Base-by-base conservation (phyloP, 129 eudicot genomes). In the Chrysanthemum seticuspe region DNA sequence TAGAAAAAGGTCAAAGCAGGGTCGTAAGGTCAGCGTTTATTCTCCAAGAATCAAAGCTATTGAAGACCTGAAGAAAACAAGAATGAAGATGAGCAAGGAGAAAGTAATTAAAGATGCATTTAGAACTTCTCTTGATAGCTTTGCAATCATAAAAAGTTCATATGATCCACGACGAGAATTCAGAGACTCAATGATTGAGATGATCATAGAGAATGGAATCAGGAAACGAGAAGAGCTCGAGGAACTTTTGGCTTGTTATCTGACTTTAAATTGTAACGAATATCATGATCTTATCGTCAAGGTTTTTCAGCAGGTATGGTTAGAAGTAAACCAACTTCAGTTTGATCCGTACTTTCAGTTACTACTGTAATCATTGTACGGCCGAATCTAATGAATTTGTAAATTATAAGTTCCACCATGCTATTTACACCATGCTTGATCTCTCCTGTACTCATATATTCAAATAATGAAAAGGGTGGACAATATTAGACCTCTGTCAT, bases 181-280 rank as follows among this genome's bases (percentile, higher is more conserved):
- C 25, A 80, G 85, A 68, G 83, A 87, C 27, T 92, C 97, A 2
- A 92, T 92, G 97, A 62, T 84, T 3, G 94, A 89, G 76, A 89
- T 89, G 98, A 92, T 92, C 69, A 75, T 62, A 27, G 87, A 81
- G 81, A 83, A 85, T 13, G 85, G 86, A 34, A 85, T 92, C 27
- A 68, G 51, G 65, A 60, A 51, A 54, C 78, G 88, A 23, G 83
- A 83, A 13, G 91, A 89, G 60, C 89, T 92, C 9, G 95, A 92
- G 71, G 91, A 92, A 34, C 89, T 92, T 27, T 79, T 92, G 84
- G 88, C 85, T 15, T 92, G 98, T 79, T 92, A 89, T 78, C 68
- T 92, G 10, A 85, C 84, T 10, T 59, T 85, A 13, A 92, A 92
- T 52, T 80, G 68, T 45, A 91, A 83, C 71, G 94, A 85, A 63